These are phyloP conservation scores for Escallonia rubra DNA, from an alignment of 129 eudicot genomes.

Conservation along the genomic window DNA sequence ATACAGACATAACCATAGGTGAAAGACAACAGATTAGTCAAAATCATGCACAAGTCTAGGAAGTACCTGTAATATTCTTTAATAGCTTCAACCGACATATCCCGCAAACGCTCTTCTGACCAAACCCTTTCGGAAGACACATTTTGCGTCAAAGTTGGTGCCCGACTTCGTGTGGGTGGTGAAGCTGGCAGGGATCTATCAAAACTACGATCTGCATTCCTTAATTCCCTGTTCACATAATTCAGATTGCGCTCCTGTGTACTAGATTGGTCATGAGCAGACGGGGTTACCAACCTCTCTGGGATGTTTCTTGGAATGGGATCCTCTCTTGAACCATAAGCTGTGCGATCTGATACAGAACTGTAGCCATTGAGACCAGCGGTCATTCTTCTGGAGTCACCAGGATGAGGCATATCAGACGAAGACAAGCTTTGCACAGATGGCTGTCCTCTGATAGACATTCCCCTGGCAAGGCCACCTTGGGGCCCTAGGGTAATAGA, in stretches of 20 bases:
- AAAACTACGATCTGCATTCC: slow-evolving; percentile 33
- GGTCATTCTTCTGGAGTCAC: slow-evolving; percentile 43
- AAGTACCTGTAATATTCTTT: slow-evolving; percentile 84
- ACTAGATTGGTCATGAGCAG: slow-evolving; percentile 40
- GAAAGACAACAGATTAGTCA: background rate
- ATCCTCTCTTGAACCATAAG: slow-evolving; percentile 62
- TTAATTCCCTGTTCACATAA: slow-evolving; percentile 31
- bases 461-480: slow-evolving; percentile 93
- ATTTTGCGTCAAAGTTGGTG: slow-evolving; percentile 25
- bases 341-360: slow-evolving; percentile 43
- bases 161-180: slow-evolving; percentile 31
- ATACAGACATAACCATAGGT: background rate
- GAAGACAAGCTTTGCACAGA: slow-evolving; percentile 26
- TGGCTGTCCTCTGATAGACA: slow-evolving; percentile 81
- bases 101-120: slow-evolving; percentile 70
- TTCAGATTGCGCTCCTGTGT: slow-evolving; percentile 27
- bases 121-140: slow-evolving; percentile 41
- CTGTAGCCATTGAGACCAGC: slow-evolving; percentile 53
- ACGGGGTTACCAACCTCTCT: slow-evolving; percentile 44
- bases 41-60: background rate
- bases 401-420: slow-evolving; percentile 28
- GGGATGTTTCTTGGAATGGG: slow-evolving; percentile 34
- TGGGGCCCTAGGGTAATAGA: slow-evolving; percentile 89
- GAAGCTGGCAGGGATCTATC: slow-evolving; percentile 49
- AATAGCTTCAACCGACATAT: slow-evolving; percentile 68